Evolutionary conservation across 75 land plant genomes (phyloP).

Genomic region (Larix kaempferi): DNA sequence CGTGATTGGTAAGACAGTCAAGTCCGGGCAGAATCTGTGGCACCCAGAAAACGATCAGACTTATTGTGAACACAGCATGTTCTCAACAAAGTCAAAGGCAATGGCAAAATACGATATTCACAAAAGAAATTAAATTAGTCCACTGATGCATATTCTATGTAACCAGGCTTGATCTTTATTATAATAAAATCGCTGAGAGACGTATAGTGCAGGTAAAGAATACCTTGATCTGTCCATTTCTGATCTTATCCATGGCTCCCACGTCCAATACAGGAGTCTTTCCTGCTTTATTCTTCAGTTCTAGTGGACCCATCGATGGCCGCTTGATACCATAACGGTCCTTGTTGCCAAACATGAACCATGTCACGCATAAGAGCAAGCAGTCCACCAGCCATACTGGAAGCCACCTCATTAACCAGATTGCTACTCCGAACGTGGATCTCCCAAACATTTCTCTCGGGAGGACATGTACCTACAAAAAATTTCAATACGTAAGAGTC

Average conservation of each 20-base stretch:
- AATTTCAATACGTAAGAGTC: background rate
- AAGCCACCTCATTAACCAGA: constrained; percentile 51
- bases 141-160: no score
- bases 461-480: constrained; percentile 58
- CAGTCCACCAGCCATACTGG: constrained; percentile 55
- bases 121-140: no score
- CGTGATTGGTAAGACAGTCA: constrained; percentile 30
- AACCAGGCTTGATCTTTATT: no score
- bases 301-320: constrained; percentile 59
- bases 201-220: no score
- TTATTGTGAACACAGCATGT: no score
- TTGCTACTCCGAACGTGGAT: constrained; percentile 58
- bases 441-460: constrained; percentile 69
- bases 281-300: constrained; percentile 45
- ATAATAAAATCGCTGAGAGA: no score
- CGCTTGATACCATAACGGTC: constrained; percentile 35
- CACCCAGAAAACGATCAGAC: background rate
- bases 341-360: constrained; percentile 39
- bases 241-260: constrained; percentile 30
- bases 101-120: no score
- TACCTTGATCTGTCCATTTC: constrained; percentile 40
- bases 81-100: no score
- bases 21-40: constrained; percentile 14
- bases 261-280: constrained; percentile 44
- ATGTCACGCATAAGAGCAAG: constrained; percentile 37